Evolutionary conservation across 495 filamentous ascomycete species (phyloP).

Genomic region (Staphylotrichum tortipilum): DNA sequence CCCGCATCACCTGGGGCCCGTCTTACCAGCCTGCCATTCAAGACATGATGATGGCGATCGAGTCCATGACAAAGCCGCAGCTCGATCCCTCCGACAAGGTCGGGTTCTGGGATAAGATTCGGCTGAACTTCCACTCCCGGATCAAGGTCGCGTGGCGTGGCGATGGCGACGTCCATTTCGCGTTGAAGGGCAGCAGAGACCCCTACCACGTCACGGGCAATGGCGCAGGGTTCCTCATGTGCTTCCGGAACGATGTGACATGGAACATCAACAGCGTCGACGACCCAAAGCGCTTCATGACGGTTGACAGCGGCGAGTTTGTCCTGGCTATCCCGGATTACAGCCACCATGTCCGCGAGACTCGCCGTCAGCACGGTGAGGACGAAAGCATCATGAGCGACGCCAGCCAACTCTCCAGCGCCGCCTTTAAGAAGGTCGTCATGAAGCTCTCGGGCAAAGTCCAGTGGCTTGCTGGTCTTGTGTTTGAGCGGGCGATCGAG

Average conservation of each 20-base stretch:
- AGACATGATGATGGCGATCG: slow-evolving; percentile 99
- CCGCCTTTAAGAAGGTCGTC: slow-evolving; percentile 89
- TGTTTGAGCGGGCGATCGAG: slow-evolving; percentile 75
- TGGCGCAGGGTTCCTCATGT: slow-evolving; percentile 93
- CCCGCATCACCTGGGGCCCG: slow-evolving; percentile 90
- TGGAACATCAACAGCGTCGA: slow-evolving; percentile 76
- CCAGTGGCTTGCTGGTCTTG: slow-evolving; percentile 77
- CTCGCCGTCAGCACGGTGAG: slow-evolving; percentile 49
- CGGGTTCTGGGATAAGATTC: slow-evolving; percentile 99
- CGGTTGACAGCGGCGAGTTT: slow-evolving; percentile 87
- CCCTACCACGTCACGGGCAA: slow-evolving; percentile 89
- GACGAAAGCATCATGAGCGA: slow-evolving; percentile 54
- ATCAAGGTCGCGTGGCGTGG: slow-evolving; percentile 84
- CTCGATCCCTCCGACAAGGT: slow-evolving; percentile 86
- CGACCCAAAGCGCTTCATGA: slow-evolving; percentile 89
- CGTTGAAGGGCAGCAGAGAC: slow-evolving; percentile 86
- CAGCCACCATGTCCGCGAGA: slow-evolving; percentile 71
- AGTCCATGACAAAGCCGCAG: slow-evolving; percentile 92
- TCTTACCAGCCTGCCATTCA: slow-evolving; percentile 98
- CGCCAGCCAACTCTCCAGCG: slow-evolving; percentile 59
- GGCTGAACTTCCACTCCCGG: slow-evolving; percentile 89
- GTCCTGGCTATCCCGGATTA: slow-evolving; percentile 91
- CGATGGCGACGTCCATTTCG: slow-evolving; percentile 91
- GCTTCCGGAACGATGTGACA: slow-evolving; percentile 85
- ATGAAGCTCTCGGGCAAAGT: slow-evolving; percentile 98